Evolutionary conservation across 225 moss, liverwort and hornwort genomes (phyloP).

Genomic region (Thuidium tamariscinum): DNA sequence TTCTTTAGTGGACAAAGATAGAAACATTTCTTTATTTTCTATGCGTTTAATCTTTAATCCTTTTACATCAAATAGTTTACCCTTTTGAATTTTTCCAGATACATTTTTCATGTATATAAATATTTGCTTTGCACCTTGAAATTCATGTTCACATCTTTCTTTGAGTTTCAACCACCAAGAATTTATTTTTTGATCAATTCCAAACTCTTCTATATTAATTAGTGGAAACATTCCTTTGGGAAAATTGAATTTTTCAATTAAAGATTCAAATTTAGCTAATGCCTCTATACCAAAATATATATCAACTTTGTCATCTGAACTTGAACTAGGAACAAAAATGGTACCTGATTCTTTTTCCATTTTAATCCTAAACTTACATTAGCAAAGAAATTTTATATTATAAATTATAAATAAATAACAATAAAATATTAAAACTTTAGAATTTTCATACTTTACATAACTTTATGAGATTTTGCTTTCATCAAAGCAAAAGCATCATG

Average conservation of each 20-base stretch:
- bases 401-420: not conserved
- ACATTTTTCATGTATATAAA: slow-evolving; percentile 4
- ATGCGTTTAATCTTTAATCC: slow-evolving; percentile 4
- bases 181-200: not conserved
- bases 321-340: not conserved
- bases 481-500: not conserved
- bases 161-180: slow-evolving; percentile 14
- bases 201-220: slow-evolving; percentile 10
- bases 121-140: slow-evolving; percentile 4
- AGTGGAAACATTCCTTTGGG: slow-evolving; percentile 6
- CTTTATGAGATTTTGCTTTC: no score
- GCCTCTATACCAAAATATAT: not conserved
- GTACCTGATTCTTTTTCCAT: not conserved
- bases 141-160: slow-evolving; percentile 4
- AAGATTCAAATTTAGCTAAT: not conserved
- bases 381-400: not conserved
- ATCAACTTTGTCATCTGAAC: not conserved
- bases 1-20: not conserved
- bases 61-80: slow-evolving; percentile 11
- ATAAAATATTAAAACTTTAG: accelerated
- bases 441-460: accelerated
- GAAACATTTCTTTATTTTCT: slow-evolving; percentile 9
- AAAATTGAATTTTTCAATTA: not conserved
- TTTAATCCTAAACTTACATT: not conserved
- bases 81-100: not conserved